Conservation (phyloP, 192 early-diverging fungal species). For the Coemansia sp. region DNA sequence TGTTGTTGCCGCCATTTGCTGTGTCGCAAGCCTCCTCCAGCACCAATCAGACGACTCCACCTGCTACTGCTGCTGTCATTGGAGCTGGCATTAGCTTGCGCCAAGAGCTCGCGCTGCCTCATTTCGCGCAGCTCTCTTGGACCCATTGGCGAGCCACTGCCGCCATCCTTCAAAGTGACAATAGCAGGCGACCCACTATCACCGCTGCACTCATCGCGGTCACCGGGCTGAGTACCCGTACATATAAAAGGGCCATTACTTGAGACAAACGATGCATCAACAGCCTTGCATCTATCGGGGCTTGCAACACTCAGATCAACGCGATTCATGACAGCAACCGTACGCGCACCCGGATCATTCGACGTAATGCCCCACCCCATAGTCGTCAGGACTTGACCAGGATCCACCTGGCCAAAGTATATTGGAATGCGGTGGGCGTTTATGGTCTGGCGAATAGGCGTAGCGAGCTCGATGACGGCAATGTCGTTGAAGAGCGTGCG, state of each 20-base stretch:
- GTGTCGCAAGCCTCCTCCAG: not conserved
- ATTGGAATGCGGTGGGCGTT: conserved; percentile 34
- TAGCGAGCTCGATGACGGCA: conserved; percentile 36
- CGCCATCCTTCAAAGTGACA: conserved; percentile 5
- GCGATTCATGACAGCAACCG: conserved; percentile 25
- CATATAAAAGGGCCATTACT: conserved; percentile 49
- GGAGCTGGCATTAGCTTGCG: too few relatives aligned
- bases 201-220: conserved; percentile 49
- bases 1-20: not conserved
- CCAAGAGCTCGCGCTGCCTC: not conserved
- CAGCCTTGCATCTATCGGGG: conserved; percentile 9
- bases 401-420: conserved; percentile 26
- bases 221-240: conserved; percentile 28
- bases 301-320: conserved; percentile 29
- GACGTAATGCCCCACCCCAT: conserved; percentile 57
- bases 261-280: conserved; percentile 21
- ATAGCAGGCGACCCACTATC: conserved; percentile 49
- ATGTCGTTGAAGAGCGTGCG: conserved; percentile 53
- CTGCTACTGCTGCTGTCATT: not conserved
- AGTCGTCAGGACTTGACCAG: conserved; percentile 17
- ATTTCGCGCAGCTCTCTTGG: not conserved
- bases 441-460: not conserved
- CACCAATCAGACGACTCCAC: not conserved
- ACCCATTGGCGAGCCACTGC: too few relatives aligned
- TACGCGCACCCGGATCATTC: conserved; percentile 15